These are phyloP conservation scores for Fusarium mundagurra DNA, from an alignment of 2,329 filamentous ascomycete genomes.

Conservation along the genomic window DNA sequence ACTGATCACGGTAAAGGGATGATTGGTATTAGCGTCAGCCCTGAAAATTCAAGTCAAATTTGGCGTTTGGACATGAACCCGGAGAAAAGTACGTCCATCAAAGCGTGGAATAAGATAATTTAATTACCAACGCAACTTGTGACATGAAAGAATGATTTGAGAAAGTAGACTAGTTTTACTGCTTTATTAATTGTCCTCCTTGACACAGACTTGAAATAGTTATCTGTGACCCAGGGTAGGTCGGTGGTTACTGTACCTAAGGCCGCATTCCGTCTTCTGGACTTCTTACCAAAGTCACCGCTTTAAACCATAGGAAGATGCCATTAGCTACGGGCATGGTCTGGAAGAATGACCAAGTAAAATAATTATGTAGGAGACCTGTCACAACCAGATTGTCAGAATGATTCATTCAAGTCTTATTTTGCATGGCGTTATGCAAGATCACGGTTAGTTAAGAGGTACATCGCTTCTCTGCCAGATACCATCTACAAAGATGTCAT, in stretches of 20 bases:
- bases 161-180: not conserved
- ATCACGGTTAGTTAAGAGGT: not conserved
- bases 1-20: not conserved
- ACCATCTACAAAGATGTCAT: not conserved
- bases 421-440: not conserved
- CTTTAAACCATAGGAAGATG: not conserved
- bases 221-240: not conserved
- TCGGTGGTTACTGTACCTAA: not conserved
- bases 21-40: not conserved
- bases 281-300: no score
- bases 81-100: not conserved
- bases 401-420: not conserved
- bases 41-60: fast-evolving
- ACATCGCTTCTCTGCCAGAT: not conserved
- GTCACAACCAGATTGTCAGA: not conserved
- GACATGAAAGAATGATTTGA: not conserved
- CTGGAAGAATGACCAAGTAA: not conserved
- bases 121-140: not conserved
- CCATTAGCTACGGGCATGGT: not conserved
- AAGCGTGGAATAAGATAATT: no score
- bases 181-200: not conserved
- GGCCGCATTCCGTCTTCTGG: not conserved
- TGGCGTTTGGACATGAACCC: no score
- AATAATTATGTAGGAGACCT: not conserved
- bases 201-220: not conserved